Evolutionary conservation across 345 rosid genomes (phyloP), one percentile per base, ranked within the genome.

Genomic region (Pugionium dolabratum): DNA sequence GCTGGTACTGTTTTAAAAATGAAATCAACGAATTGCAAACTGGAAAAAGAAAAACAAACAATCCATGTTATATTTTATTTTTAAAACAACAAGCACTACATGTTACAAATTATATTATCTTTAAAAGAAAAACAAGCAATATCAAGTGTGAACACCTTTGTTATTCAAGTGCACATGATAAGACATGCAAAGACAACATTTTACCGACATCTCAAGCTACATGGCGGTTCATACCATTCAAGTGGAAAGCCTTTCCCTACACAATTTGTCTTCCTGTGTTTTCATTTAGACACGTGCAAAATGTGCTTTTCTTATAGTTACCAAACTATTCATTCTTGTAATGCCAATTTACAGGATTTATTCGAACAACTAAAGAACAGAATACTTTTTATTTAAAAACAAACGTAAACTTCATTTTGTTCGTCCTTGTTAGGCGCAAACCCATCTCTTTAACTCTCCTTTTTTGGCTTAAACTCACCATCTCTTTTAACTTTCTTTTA

Each of bases 181-280:
- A 32, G 66, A 68, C 59, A 59, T 69, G 53, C 37, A 1, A 70
- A 46, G 50, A 71, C 63, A 54, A 71, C 26, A 40, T 18, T 54
- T 62, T 54, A 60, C 69, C 75, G 75, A 62, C 75, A 62, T 71
- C 69, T 63, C 30, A 54, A 10, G 43, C 34, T n/a, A 71, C 75
- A 54, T 69, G 69, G 75, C 69, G 50, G 45, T 54, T 62, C 42
- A 43, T 47, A 40, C 29, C 76, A 37, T 64, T 32, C 7, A 41
- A 33, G 53, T 57, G 64, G 18, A 18, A 18, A 41, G 32, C 71
- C 45, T 31, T 49, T 1, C 18, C 10, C 27, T 2, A 48, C 58
- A 45, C 63, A 36, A 5, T 50, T 65, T 56, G 70, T 48, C 52
- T 27, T 37, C 43, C 45, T 47, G 3, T 9, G 5, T 41, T 56